Evolutionary conservation across 306 rosid species (phyloP), one percentile per base, ranked within the genome.

Genomic region (Rosa persica): DNA sequence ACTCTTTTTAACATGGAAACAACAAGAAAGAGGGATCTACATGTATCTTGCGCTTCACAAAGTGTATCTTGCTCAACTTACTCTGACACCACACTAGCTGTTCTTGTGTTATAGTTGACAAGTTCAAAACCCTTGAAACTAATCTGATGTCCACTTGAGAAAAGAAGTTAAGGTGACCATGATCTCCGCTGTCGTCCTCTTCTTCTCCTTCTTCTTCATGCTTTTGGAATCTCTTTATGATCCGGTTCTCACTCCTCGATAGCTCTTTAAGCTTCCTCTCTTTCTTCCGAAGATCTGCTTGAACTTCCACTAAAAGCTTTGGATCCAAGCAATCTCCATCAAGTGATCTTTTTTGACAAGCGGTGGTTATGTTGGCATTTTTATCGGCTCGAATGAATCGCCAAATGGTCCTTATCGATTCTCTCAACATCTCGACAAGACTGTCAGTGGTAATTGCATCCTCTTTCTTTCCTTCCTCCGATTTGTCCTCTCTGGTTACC

Each of bases 61-160:
- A 91, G 78, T 62, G 73, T 48, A 95, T 90, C 72, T 84, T 88
- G 72, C 79, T 84, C 70, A 95, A 77, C 85, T 93, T 95, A 52
- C 81, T 85, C 42, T 85, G 90, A 85, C 99, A 95, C 99, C 99
- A 95, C 57, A 86, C 79, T n/a, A 95, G 89, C 74, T 93, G 97
- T 42, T 95, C 98, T 0, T 90, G 87, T 67, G 97, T 90, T 55
- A 95, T 64, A 72, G 88, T 87, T 36, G 94, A 85, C 99, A 95
- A 93, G 85, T 85, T 90, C 61, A 95, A 80, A 64, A 91, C 96
- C 86, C 99, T 91, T 40, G 91, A 83, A 13, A 90, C 94, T 78
- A 95, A 81, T 84, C 85, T 95, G 91, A 93, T 84, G 71, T 95
- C 96, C 34, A 95, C 98, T 83, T 91, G 96, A 51, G 92, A 84